Evolutionary conservation across 1,139 yeast genomes (phyloP).

Genomic region (Taphrina flavorubra): DNA sequence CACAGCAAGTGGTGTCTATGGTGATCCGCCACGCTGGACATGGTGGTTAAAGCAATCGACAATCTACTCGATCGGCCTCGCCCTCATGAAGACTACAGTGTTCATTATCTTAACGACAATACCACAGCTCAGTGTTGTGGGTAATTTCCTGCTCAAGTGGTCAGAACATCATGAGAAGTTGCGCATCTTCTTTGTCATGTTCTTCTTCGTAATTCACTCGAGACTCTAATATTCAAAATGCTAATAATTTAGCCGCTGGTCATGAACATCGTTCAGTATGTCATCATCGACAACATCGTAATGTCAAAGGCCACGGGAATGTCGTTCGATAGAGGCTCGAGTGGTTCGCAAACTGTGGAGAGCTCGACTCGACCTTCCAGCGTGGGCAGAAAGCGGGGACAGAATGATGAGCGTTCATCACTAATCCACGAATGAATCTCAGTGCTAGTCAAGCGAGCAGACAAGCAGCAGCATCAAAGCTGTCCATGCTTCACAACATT

Average conservation of each 20-base stretch:
- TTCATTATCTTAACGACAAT: conserved; percentile 64
- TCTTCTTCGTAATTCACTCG: conserved; percentile 57
- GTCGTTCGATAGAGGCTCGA: too few species aligned
- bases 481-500: not conserved
- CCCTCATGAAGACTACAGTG: conserved; percentile 62
- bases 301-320: conserved; percentile 12
- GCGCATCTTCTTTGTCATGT: conserved; percentile 85
- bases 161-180: conserved; percentile 77
- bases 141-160: conserved; percentile 72
- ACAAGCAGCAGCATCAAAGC: not conserved
- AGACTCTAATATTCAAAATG: not conserved
- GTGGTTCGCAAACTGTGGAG: not conserved
- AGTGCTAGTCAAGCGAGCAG: not conserved
- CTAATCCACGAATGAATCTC: conserved; percentile 17
- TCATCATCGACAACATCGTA: conserved; percentile 84
- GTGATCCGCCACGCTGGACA: conserved; percentile 63
- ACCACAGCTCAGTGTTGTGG: conserved; percentile 63
- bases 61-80: conserved; percentile 66
- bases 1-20: conserved; percentile 85
- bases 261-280: conserved; percentile 69
- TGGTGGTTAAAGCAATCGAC: conserved; percentile 76
- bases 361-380: not conserved
- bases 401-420: conserved; percentile 12
- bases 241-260: conserved; percentile 57
- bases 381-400: conserved; percentile 6